Evolutionary conservation across 2,329 filamentous ascomycete genomes (phyloP).

Genomic region (Aspergillus felis): DNA sequence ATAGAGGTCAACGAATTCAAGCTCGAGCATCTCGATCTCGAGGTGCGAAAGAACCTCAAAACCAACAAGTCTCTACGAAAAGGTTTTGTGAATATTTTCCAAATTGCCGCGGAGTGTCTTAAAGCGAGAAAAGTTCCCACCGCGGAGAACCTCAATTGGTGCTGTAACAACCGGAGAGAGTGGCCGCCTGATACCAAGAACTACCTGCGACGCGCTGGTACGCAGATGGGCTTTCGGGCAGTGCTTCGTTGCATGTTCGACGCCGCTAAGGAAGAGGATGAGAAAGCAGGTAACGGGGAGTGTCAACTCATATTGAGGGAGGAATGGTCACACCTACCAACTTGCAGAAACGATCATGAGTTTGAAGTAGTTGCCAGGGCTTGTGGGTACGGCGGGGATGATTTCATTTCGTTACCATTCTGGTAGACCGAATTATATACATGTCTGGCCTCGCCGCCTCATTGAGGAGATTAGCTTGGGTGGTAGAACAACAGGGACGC

Average conservation of each 20-base stretch:
- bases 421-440: conserved; percentile 5
- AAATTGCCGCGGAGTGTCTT: conserved; percentile 22
- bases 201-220: conserved; percentile 27
- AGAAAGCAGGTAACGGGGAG: conserved; percentile 25
- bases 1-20: conserved; percentile 10
- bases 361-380: conserved; percentile 29
- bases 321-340: conserved; percentile 19
- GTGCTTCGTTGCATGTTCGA: conserved; percentile 24
- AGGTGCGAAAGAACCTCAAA: conserved; percentile 24
- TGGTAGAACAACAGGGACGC: too few species aligned
- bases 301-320: conserved; percentile 13
- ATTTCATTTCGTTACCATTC: conserved; percentile 3
- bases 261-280: conserved; percentile 21
- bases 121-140: conserved; percentile 18
- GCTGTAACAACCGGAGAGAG: conserved; percentile 18
- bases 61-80: conserved; percentile 34
- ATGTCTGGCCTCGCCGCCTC: too few species aligned
- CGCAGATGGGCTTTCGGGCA: conserved; percentile 23
- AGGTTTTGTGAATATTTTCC: conserved; percentile 33
- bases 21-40: conserved; percentile 18
- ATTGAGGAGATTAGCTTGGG: too few species aligned
- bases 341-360: conserved; percentile 36
- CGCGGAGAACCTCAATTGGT: conserved; percentile 20
- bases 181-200: conserved; percentile 26
- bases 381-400: conserved; percentile 18